phyloP scores from a whole-genome alignment of 2,329 filamentous ascomycete genomes.

The Plenodomus biglobosus region DNA sequence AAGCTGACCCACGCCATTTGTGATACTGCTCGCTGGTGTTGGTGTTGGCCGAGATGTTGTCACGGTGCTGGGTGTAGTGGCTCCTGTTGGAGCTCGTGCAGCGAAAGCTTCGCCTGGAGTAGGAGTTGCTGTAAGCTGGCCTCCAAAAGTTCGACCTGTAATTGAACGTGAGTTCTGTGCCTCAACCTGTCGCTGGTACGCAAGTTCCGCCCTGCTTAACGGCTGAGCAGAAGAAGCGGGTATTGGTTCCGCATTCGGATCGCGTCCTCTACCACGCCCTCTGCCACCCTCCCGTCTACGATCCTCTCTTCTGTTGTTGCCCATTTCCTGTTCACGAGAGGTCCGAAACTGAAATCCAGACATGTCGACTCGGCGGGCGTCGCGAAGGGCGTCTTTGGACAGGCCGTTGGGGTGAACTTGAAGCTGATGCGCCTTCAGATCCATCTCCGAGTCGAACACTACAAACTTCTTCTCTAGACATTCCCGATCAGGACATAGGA shows the following conservation, averaged over 20 bases:
- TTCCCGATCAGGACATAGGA: constrained; percentile 77
- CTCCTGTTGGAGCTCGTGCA: constrained; percentile 50
- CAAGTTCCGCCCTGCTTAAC: constrained; percentile 80
- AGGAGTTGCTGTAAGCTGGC: constrained; percentile 65
- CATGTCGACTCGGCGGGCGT: constrained; percentile 83
- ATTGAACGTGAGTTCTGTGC: constrained; percentile 85
- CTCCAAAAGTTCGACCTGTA: constrained; percentile 79
- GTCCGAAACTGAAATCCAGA: constrained; percentile 79
- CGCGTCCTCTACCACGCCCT: constrained; percentile 68
- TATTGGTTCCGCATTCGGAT: constrained; percentile 81
- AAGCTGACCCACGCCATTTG: constrained; percentile 23
- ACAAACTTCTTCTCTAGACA: constrained; percentile 97
- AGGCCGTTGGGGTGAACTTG: constrained; percentile 76
- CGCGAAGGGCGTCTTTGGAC: constrained; percentile 79
- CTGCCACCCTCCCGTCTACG: constrained; percentile 51
- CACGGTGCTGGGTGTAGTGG: constrained; percentile 42
- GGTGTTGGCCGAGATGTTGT: constrained; percentile 41
- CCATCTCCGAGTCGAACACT: constrained; percentile 92
- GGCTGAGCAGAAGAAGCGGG: constrained; percentile 77
- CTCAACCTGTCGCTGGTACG: constrained; percentile 88
- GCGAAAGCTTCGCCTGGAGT: constrained; percentile 48
- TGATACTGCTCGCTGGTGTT: constrained; percentile 16
- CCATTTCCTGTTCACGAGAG: constrained; percentile 62
- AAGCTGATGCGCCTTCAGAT: constrained; percentile 90
- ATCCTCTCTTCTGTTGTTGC: constrained; percentile 45